A percentile compares a stretch with the other conserved stretches of the same genome.
Conservation (phyloP, 2,329 filamentous ascomycete species). For the Botrytis tulipae region DNA sequence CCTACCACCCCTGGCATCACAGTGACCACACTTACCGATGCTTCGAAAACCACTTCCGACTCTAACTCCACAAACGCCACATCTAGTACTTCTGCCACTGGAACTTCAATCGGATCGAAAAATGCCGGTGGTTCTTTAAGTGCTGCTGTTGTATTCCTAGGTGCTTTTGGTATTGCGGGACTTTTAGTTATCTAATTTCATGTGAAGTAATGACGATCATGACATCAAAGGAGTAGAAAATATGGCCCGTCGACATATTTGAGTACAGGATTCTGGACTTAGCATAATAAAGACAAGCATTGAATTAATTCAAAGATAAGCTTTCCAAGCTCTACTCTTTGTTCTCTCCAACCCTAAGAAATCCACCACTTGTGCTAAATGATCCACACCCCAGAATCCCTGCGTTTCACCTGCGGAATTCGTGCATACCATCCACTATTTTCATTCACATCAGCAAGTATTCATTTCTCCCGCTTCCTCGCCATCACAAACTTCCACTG, state of each 20-base stretch:
- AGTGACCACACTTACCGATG: neutral
- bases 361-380: neutral
- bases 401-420: neutral
- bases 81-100: neutral
- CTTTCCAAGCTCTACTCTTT: neutral
- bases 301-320: neutral
- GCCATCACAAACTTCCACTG: neutral
- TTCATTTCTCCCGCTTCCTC: too few species aligned
- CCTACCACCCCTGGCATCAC: conserved; percentile 1
- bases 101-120: neutral
- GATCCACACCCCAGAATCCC: conserved; percentile 5
- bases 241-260: neutral
- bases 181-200: neutral
- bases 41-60: neutral
- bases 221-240: neutral
- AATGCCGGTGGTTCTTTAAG: neutral
- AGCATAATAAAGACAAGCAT: neutral
- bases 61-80: neutral
- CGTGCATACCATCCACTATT: conserved; percentile 6
- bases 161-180: neutral
- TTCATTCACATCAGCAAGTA: neutral
- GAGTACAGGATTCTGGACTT: neutral
- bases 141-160: neutral
- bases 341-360: neutral
- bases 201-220: neutral